phyloP scores from a whole-genome alignment of 192 early-diverging fungal species.

The Entomortierella chlamydospora region DNA sequence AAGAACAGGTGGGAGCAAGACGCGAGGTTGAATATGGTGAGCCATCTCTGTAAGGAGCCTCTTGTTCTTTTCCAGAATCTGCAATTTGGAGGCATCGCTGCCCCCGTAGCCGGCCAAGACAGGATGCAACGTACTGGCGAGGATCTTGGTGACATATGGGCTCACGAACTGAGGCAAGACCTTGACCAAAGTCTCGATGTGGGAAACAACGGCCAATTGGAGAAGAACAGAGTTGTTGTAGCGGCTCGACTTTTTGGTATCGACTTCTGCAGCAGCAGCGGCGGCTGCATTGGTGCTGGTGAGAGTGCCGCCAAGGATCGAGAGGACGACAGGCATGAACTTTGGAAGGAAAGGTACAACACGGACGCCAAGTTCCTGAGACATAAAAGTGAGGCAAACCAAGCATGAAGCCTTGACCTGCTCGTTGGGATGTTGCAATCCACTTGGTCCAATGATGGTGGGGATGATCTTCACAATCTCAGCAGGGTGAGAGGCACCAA shows the following conservation, averaged over 20 bases:
- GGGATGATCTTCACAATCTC: constrained; percentile 71
- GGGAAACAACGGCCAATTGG: constrained; percentile 65
- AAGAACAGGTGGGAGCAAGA: constrained; percentile 72
- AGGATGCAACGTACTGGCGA: constrained; percentile 67
- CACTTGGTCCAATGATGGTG: constrained; percentile 60
- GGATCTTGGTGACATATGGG: constrained; percentile 72
- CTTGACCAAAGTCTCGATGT: constrained; percentile 68
- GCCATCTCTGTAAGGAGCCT: constrained; percentile 64
- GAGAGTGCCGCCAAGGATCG: constrained; percentile 59
- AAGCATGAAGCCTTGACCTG: constrained; percentile 65
- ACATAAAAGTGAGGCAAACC: constrained; percentile 69
- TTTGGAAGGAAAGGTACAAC: constrained; percentile 84
- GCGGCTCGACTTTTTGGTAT: constrained; percentile 49
- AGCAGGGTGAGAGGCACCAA: constrained; percentile 70
- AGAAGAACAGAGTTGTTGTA: constrained; percentile 59
- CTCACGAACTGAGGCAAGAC: constrained; percentile 81
- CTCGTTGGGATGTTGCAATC: constrained; percentile 55
- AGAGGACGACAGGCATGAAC: constrained; percentile 83
- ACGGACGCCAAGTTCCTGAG: constrained; percentile 80
- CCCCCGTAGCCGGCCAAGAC: constrained; percentile 54
- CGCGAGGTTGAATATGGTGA: constrained; percentile 68
- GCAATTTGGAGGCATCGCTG: constrained; percentile 48
- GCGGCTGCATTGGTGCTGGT: constrained; percentile 60
- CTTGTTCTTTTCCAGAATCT: constrained; percentile 56
- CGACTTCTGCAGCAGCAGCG: constrained; percentile 55